phyloP scores from a whole-genome alignment of 2,329 filamentous ascomycete genomes.

The Mariannaea sp. region DNA sequence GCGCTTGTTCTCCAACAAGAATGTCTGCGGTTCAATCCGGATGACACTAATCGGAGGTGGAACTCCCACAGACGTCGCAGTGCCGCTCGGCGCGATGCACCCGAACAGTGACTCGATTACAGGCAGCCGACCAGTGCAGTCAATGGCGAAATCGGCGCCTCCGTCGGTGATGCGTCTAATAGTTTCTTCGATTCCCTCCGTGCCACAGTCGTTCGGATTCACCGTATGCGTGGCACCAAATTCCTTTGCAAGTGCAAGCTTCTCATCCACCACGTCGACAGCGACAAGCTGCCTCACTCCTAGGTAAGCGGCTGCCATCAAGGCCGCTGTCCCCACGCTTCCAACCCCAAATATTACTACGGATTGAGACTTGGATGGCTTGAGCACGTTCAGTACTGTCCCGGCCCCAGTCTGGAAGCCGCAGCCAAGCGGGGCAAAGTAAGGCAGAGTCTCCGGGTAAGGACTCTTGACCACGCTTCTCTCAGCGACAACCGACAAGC shows the following conservation, averaged over 20 bases:
- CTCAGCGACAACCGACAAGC: conserved; percentile 17
- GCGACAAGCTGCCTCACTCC: conserved; percentile 5
- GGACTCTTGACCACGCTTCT: conserved; percentile 20
- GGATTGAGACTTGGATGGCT: conserved; percentile 9
- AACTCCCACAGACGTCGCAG: conserved; percentile 14
- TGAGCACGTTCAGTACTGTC: conserved; percentile 15
- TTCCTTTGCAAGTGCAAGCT: conserved; percentile 3
- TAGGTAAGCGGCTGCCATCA: conserved; percentile 17
- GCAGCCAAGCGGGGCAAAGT: conserved; percentile 19
- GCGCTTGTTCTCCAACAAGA: conserved; percentile 7
- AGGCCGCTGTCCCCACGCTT: conserved; percentile 16
- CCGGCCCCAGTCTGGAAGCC: conserved; percentile 22
- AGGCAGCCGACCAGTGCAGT: conserved; percentile 10
- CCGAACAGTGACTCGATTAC: conserved; percentile 16
- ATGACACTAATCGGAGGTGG: conserved; percentile 9
- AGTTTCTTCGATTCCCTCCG: background rate
- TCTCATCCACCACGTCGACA: conserved; percentile 6
- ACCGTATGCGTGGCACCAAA: conserved; percentile 7
- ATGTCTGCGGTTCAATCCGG: conserved; percentile 3
- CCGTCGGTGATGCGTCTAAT: background rate
- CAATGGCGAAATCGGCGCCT: conserved; percentile 13
- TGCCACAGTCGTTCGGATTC: background rate
- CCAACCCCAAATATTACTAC: conserved; percentile 19
- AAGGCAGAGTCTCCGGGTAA: conserved; percentile 13
- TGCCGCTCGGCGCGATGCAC: conserved; percentile 14